Conservation (phyloP, 2,329 filamentous ascomycete genomes). For the Exophiala bonariae region DNA sequence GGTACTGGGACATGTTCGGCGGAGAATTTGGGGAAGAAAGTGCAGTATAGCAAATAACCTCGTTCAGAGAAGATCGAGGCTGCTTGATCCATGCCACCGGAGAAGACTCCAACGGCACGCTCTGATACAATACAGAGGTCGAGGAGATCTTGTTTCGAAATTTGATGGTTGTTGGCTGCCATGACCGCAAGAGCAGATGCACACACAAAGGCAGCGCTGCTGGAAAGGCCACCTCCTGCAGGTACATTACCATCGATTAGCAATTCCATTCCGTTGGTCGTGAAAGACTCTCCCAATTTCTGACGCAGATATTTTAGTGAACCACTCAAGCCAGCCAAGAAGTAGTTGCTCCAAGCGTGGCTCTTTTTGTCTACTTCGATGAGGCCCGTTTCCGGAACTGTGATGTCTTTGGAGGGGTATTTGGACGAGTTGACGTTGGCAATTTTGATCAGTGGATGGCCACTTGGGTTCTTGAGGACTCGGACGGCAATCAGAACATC, state of each 20-base stretch:
- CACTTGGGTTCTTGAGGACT: slow-evolving; percentile 41
- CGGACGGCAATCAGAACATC: slow-evolving; percentile 86
- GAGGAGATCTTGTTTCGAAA: slow-evolving; percentile 89
- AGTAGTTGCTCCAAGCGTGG: slow-evolving; percentile 98
- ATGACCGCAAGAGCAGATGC: slow-evolving; percentile 86
- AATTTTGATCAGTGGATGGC: slow-evolving; percentile 67
- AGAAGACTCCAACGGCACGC: slow-evolving; percentile 91
- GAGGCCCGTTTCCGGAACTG: slow-evolving; percentile 60
- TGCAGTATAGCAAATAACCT: slow-evolving; percentile 84
- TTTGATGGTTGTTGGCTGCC: slow-evolving; percentile 76
- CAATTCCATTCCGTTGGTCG: slow-evolving; percentile 77
- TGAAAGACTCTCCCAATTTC: slow-evolving; percentile 62
- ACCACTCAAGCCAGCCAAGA: slow-evolving; percentile 85
- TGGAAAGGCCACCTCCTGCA: slow-evolving; percentile 86
- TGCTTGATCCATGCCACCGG: slow-evolving; percentile 96
- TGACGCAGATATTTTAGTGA: slow-evolving; percentile 75
- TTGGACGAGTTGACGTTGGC: slow-evolving; percentile 75
- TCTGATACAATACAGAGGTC: slow-evolving; percentile 95
- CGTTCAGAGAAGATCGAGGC: slow-evolving; percentile 90
- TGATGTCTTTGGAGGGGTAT: slow-evolving; percentile 75
- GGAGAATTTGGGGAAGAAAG: slow-evolving; percentile 76
- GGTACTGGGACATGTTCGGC: slow-evolving; percentile 81
- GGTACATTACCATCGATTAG: slow-evolving; percentile 91
- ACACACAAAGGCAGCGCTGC: slow-evolving; percentile 90
- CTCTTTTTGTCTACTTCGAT: slow-evolving; percentile 81